Conservation (phyloP, 805 yeast genomes). For the Kluyveromyces starmeri region DNA sequence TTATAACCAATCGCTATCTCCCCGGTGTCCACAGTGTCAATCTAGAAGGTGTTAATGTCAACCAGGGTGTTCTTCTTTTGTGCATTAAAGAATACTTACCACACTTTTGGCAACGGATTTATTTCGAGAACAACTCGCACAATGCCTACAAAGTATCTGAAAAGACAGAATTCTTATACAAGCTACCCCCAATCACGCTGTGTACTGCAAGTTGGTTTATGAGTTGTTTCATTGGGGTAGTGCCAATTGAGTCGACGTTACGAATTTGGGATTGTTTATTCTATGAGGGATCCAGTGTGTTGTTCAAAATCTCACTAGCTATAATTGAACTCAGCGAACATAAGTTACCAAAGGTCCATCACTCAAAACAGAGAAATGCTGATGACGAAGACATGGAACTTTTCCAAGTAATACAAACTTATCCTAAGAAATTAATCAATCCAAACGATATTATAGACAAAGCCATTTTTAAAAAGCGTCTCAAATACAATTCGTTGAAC, state of each 20-base stretch:
- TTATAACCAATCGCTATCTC: conserved; percentile 72
- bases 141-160: conserved; percentile 2
- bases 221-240: conserved; percentile 86
- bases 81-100: conserved; percentile 82
- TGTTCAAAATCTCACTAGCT: conserved; percentile 76
- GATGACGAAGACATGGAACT: conserved; percentile 49
- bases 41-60: conserved; percentile 88
- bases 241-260: conserved; percentile 82
- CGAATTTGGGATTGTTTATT: conserved; percentile 93
- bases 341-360: conserved; percentile 32
- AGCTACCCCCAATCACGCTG: conserved; percentile 81
- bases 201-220: conserved; percentile 98
- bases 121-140: conserved; percentile 2
- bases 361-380: conserved; percentile 7
- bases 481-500: conserved; percentile 64
- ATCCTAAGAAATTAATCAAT: conserved; percentile 63
- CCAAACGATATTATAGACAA: conserved; percentile 59
- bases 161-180: conserved; percentile 46
- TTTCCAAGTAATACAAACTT: conserved; percentile 78
- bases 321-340: conserved; percentile 71
- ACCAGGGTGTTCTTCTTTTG: conserved; percentile 88
- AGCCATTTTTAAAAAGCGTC: conserved; percentile 61
- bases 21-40: conserved; percentile 89
- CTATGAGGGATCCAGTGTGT: conserved; percentile 81
- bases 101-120: conserved; percentile 49